Percentiles rank a stretch among this genome's conserved stretches.
These are phyloP conservation scores for Hypoxylon crocopeplum DNA, from an alignment of 495 filamentous ascomycete species.

Conservation along the genomic window DNA sequence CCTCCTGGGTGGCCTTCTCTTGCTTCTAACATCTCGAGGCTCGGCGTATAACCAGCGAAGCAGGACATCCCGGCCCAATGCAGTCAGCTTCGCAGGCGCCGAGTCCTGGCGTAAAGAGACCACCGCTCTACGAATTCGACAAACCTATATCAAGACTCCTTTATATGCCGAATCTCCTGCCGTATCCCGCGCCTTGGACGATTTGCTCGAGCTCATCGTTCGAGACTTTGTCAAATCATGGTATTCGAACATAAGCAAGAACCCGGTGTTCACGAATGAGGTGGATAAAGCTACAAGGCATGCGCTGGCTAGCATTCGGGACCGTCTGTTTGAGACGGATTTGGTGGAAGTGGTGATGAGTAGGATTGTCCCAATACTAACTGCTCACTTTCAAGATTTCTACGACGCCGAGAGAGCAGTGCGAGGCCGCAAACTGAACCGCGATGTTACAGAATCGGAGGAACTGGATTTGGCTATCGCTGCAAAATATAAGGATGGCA, in stretches of 20 bases:
- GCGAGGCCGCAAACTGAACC: slow-evolving; percentile 83
- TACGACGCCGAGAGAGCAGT: slow-evolving; percentile 88
- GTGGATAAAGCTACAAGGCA: slow-evolving; percentile 79
- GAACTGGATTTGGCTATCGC: slow-evolving; percentile 95
- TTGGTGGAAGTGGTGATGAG: slow-evolving; percentile 80
- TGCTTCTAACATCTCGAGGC: slow-evolving; percentile 68
- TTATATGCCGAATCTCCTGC: slow-evolving; percentile 80
- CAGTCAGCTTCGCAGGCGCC: slow-evolving; percentile 67
- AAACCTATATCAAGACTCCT: slow-evolving; percentile 59
- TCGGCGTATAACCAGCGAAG: slow-evolving; percentile 47
- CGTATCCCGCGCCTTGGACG: slow-evolving; percentile 82
- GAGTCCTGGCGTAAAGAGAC: slow-evolving; percentile 73
- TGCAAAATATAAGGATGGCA: slow-evolving; percentile 86
- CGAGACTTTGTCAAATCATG: slow-evolving; percentile 88
- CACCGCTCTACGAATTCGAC: slow-evolving; percentile 60
- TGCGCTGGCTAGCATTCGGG: slow-evolving; percentile 73
- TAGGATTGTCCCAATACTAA: slow-evolving; percentile 85
- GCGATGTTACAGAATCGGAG: slow-evolving; percentile 93
- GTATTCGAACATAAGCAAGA: slow-evolving; percentile 86
- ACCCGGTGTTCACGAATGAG: slow-evolving; percentile 80
- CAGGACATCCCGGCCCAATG: slow-evolving; percentile 49
- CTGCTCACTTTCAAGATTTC: slow-evolving; percentile 89
- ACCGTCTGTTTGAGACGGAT: slow-evolving; percentile 74
- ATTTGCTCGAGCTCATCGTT: slow-evolving; percentile 75
- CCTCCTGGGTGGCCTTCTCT: slow-evolving; percentile 53